A percentile compares a stretch with the other conserved stretches of the same genome.
Conservation (phyloP, 768 basidiomycete species). For the Termitomyces sp. region DNA sequence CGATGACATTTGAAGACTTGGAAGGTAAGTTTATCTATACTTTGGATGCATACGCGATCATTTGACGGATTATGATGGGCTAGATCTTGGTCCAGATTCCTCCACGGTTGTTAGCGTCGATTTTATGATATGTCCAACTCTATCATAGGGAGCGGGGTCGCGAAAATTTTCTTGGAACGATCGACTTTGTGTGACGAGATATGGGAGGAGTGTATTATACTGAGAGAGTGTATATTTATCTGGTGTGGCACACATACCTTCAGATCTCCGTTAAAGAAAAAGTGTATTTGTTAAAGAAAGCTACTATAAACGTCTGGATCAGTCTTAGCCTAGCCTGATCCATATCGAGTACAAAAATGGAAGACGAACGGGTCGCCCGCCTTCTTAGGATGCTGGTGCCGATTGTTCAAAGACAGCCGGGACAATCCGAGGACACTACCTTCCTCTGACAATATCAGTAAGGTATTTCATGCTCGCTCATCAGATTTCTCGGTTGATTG, state of each 20-base stretch:
- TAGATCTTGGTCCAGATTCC: slow-evolving; percentile 3
- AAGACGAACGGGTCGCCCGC: too few relatives aligned
- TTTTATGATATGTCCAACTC: slow-evolving; percentile 4
- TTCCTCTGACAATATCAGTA: too few relatives aligned
- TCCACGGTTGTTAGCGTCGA: slow-evolving; percentile 13
- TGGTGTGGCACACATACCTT: background rate
- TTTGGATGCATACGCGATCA: background rate
- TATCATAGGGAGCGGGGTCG: background rate
- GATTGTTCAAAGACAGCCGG: background rate
- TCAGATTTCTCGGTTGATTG: too few relatives aligned
- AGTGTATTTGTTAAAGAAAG: background rate
- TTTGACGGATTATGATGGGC: background rate
- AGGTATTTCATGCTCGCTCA: too few relatives aligned
- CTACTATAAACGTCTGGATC: too few relatives aligned
- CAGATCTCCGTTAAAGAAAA: too few relatives aligned
- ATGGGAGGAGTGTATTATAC: background rate
- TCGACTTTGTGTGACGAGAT: background rate
- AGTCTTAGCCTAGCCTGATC: too few relatives aligned
- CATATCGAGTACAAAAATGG: too few relatives aligned
- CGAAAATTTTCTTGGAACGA: background rate
- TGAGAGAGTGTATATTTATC: background rate
- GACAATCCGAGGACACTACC: background rate
- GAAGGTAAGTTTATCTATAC: slow-evolving; percentile 1
- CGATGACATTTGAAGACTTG: slow-evolving; percentile 4
- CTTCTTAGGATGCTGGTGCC: too few relatives aligned